These are phyloP conservation scores for Sarocladium brachiariae DNA, from an alignment of 2,329 filamentous ascomycete species.

Conservation along the genomic window DNA sequence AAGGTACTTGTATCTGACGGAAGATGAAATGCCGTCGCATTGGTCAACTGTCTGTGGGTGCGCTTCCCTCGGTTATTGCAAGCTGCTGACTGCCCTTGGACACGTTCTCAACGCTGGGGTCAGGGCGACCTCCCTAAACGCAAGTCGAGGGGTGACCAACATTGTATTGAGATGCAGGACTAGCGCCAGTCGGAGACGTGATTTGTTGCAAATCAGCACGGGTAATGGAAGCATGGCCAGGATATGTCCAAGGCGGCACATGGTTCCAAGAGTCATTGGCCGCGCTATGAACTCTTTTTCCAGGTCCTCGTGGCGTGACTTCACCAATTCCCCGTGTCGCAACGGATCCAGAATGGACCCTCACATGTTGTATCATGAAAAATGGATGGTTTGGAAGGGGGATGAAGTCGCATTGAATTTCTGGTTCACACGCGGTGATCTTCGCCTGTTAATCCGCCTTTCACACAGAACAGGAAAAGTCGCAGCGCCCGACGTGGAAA, in stretches of 20 bases:
- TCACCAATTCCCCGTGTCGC: too few species aligned
- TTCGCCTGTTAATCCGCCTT: not conserved
- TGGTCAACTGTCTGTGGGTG: not conserved
- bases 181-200: not conserved
- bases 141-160: not conserved
- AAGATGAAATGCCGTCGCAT: not conserved
- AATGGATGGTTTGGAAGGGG: too few species aligned
- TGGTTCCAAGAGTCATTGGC: too few species aligned
- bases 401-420: not conserved
- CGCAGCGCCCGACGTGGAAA: conserved; percentile 7
- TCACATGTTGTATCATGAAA: too few species aligned
- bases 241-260: not conserved
- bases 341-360: too few species aligned
- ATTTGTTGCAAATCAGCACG: not conserved
- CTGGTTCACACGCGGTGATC: not conserved
- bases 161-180: not conserved
- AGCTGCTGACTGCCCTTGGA: not conserved
- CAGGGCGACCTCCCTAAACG: not conserved
- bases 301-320: too few species aligned
- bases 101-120: not conserved
- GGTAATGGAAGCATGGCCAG: not conserved
- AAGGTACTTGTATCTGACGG: not conserved
- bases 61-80: too few species aligned
- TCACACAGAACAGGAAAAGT: conserved; percentile 4
- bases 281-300: too few species aligned